Evolutionary conservation across 306 rosid species (phyloP), one percentile per base, ranked within the genome.

Genomic region (Fragaria vesca): DNA sequence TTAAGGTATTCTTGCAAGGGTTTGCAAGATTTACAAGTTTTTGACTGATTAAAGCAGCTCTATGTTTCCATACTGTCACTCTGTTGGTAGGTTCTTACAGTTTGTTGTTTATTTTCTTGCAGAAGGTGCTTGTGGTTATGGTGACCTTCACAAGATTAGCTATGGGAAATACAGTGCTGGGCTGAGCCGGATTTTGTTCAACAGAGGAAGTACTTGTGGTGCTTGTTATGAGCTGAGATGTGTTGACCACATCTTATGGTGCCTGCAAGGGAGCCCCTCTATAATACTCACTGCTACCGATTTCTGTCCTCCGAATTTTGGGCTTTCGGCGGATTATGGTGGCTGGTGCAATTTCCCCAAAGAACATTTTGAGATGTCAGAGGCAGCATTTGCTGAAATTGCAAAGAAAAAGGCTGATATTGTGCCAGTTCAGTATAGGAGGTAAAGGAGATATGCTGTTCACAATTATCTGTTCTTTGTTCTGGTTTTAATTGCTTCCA

Each of bases 111-210:
- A 28, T 15, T 20, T 10, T 79, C 85, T 84, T 89, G 84, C 89
- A 95, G 99, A 95, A 85, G 99, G 99, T 24, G 99, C 99, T 78
- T 95, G 99, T 89, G 99, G 97, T 16, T 95, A 90, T 81, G 99
- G 99, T 12, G 99, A 95, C 61, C 93, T 95, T 42, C 99, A 93
- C 86, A 91, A 12, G 79, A 88, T 86, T 12, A 90, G 87, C 50
- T 95, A 89, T 84, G 97, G 97, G 7, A 90, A 84, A 54, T 66
- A 87, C 78, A 95, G 97, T 80, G 97, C 91, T 71, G 99, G 97
- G 16, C 72, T 95, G 36, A 95, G 99, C 85, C 89, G 94, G 76
- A 91, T 88, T 68, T 80, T 95, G 90, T 95, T 93, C 92, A 86
- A 71, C 61, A 91, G 88, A 85, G 99, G 99, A 30, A 90, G 97